phyloP scores from a whole-genome alignment of 345 rosid species.

The Hibiscus syriacus region DNA sequence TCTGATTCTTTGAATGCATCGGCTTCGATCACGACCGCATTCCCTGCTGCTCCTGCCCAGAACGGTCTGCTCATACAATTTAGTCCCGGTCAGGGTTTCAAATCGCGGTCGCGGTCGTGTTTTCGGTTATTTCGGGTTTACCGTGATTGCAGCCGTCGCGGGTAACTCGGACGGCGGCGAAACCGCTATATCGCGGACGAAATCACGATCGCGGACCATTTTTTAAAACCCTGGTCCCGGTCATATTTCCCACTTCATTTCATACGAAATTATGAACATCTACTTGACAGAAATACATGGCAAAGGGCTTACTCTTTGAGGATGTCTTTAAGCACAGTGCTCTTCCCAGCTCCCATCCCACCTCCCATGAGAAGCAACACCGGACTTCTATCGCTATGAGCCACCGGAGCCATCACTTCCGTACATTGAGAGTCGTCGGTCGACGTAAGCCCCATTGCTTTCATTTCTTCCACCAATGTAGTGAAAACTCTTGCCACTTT shows the following conservation, averaged over 20 bases:
- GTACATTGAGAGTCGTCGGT: slow-evolving; percentile 56
- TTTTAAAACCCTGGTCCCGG: too few species aligned
- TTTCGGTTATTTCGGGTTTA: too few species aligned
- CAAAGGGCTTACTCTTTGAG: slow-evolving; percentile 62
- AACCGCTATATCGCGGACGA: too few species aligned
- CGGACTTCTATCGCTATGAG: slow-evolving; percentile 72
- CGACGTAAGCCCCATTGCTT: slow-evolving; percentile 61
- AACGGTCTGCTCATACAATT: slow-evolving; percentile 49
- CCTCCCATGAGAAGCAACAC: slow-evolving; percentile 95
- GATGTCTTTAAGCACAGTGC: slow-evolving; percentile 92
- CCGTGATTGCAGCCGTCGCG: too few species aligned
- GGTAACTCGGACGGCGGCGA: too few species aligned
- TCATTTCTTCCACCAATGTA: slow-evolving; percentile 82
- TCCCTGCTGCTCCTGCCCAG: slow-evolving; percentile 74
- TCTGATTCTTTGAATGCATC: slow-evolving; percentile 96
- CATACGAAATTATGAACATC: not conserved
- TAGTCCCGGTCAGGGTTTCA: too few species aligned
- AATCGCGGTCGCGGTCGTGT: too few species aligned
- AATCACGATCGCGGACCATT: too few species aligned
- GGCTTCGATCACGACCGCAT: slow-evolving; percentile 81
- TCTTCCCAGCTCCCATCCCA: slow-evolving; percentile 99
- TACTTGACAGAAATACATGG: too few species aligned
- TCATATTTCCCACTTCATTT: not conserved
- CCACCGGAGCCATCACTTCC: slow-evolving; percentile 89
- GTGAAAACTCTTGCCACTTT: slow-evolving; percentile 76